Base-by-base conservation (phyloP, 2,329 filamentous ascomycete species). In the Botrytis hyacinthi region DNA sequence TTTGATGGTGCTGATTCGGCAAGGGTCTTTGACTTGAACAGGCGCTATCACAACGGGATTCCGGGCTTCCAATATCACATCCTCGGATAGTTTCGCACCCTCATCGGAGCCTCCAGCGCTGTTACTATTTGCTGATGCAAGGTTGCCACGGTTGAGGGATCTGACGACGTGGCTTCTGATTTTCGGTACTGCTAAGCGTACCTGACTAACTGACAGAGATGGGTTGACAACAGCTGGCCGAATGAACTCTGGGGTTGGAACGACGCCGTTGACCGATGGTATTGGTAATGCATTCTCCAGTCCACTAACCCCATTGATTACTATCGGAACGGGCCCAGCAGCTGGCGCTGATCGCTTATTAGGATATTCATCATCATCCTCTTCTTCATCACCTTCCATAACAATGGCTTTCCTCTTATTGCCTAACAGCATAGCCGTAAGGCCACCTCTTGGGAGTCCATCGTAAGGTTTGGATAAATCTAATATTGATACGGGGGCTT, bases 391-490 rank as follows among this genome's bases (percentile, higher is more conserved):
- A 14, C 63, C 71, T 73, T 97, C 93, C 7, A 92, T 83, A 9
- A 88, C 87, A 26, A 90, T 88, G 66, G 92, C 90, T 80, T 96
- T 97, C 40, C 96, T 88, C 83, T 98, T 99, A 81, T 97, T 99
- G 0, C 96, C 96, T 32, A 98, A 87, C 1, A 99, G 84, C 84
- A 99, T 89, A 3, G 93, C 88, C 1, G 93, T 90, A 29, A 99
- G 87, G 4, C 96, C 96, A 37, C 96, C 96, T 81, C 93, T 94
- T 0, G 96, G 96, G 60, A 98, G 86, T 1, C 95, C 95, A 77
- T 99, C 95, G 76, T 95, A 97, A 0, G 96, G 96, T 79, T 96
- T 97, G 26, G 93, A 96, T 3, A 99, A 86, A 82, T 99, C 96
- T 14, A 99, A 84, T 32, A 95, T 90, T 18, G 93, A 92, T 78